Evolutionary conservation across 2,329 filamentous ascomycete species (phyloP), one percentile per base, ranked within the genome.

Genomic region (Colletotrichum falcatum): DNA sequence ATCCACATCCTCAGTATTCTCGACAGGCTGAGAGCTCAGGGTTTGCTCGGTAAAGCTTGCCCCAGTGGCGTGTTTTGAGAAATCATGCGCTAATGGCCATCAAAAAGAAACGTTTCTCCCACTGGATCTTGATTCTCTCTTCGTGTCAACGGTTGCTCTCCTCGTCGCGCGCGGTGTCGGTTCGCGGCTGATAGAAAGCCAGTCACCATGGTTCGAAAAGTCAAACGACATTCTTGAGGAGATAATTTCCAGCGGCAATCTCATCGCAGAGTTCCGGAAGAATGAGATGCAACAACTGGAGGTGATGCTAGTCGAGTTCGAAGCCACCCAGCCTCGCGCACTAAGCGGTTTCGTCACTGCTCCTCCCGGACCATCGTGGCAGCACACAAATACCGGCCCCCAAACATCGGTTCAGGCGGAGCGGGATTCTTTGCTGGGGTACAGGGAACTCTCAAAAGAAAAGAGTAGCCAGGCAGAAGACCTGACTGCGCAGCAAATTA

Each of bases 261-360:
- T 82, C 1, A 81, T 86, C 11, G 85, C 86, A 0, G 78, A 77
- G 3, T 83, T 83, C 51, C 79, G 82, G 11, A 79, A 81, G 53
- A 78, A 78, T 1, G 86, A 88, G 71, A 76, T 87, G 2, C 79
- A 83, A 48, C 83, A 84, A 60, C 75, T 87, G 1, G 80, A 83
- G 12, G 79, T 81, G 30, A 80, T 83, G 75, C 66, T 84, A 2
- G 33, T 51, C 26, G 58, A 56, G 8, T 70, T 70, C 28, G 28
- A 55, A 5, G 33, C 55, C 5, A 30, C 63, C 2, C 56, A 46
- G 18, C 23, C 67, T 14, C 35, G 42, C 0, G n/a, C 14, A 18
- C 23, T 53, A 6, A 42, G 33, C n/a, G n/a, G 35, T 2, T 26
- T 44, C 4, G n/a, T 23, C 12, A 33, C 33, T 20, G 33, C 33